Conservation (phyloP, 1,139 yeast species). For the Taphrina confusa region DNA sequence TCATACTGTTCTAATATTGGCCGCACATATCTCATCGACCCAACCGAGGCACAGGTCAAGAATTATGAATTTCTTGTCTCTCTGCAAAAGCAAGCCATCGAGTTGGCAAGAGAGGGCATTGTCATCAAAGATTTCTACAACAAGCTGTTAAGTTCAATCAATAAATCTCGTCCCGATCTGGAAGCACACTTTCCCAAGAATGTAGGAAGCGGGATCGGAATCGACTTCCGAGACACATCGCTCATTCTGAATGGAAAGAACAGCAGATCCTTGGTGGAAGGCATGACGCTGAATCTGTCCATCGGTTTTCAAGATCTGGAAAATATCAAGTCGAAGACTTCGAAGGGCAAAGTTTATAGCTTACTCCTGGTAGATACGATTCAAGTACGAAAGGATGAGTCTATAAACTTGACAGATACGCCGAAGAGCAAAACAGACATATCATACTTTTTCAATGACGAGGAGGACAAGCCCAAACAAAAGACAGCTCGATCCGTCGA, state of each 20-base stretch:
- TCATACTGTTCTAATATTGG: conserved; percentile 87
- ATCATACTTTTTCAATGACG: conserved; percentile 72
- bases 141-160: conserved; percentile 62
- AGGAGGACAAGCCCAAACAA: conserved; percentile 45
- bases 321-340: conserved; percentile 50
- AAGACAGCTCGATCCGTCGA: conserved; percentile 40
- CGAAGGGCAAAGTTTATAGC: conserved; percentile 60
- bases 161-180: conserved; percentile 61
- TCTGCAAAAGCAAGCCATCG: conserved; percentile 60
- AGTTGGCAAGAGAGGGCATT: conserved; percentile 65
- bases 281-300: conserved; percentile 73
- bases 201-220: conserved; percentile 86
- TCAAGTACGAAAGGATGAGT: conserved; percentile 58
- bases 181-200: conserved; percentile 70
- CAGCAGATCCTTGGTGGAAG: conserved; percentile 66
- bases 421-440: conserved; percentile 72
- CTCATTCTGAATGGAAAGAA: conserved; percentile 73
- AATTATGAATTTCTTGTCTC: conserved; percentile 75
- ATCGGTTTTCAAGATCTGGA: conserved; percentile 72
- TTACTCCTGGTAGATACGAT: conserved; percentile 81
- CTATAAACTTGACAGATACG: conserved; percentile 71
- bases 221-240: conserved; percentile 82
- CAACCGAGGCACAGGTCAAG: conserved; percentile 70
- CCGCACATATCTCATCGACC: conserved; percentile 87
- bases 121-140: conserved; percentile 67